These are phyloP conservation scores for Linnemannia schmuckeri DNA, from an alignment of 192 early-diverging fungal species.

Conservation along the genomic window DNA sequence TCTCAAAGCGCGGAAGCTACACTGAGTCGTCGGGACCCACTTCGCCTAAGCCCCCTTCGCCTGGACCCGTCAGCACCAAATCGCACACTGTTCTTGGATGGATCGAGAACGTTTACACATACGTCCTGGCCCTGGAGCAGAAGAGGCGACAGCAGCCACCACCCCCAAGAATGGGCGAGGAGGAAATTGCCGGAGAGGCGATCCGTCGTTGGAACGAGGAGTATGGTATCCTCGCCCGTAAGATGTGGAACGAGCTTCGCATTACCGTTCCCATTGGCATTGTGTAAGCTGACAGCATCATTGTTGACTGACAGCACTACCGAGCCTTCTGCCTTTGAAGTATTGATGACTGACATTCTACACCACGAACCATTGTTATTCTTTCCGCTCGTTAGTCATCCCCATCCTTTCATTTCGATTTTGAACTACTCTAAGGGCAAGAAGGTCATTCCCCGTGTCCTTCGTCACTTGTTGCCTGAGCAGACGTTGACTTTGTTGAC, in stretches of 20 bases:
- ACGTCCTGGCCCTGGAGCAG: constrained; percentile 87
- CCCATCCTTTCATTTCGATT: constrained; percentile 92
- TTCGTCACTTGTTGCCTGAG: constrained; percentile 82
- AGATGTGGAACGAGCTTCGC: constrained; percentile 75
- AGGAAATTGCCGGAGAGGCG: constrained; percentile 64
- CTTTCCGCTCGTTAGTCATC: constrained; percentile 53
- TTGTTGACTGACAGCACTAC: not conserved
- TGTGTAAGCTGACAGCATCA: constrained; percentile 55
- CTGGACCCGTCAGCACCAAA: constrained; percentile 63
- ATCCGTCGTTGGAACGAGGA: constrained; percentile 65
- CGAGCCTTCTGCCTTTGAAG: not conserved
- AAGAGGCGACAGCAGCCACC: constrained; percentile 79
- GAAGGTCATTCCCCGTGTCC: constrained; percentile 85
- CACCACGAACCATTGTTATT: not conserved
- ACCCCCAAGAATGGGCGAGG: constrained; percentile 63
- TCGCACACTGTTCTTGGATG: constrained; percentile 70
- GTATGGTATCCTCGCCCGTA: constrained; percentile 59
- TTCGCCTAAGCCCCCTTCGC: constrained; percentile 50
- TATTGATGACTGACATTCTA: not conserved
- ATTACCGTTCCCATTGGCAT: constrained; percentile 71
- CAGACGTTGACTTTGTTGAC: constrained; percentile 85
- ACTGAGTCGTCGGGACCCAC: constrained; percentile 26
- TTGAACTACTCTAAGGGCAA: constrained; percentile 92
- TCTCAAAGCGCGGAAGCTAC: constrained; percentile 62
- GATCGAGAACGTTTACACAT: constrained; percentile 86